Base-by-base conservation (phyloP, 2,329 filamentous ascomycete species). In the Thermothelomyces thermophilus region DNA sequence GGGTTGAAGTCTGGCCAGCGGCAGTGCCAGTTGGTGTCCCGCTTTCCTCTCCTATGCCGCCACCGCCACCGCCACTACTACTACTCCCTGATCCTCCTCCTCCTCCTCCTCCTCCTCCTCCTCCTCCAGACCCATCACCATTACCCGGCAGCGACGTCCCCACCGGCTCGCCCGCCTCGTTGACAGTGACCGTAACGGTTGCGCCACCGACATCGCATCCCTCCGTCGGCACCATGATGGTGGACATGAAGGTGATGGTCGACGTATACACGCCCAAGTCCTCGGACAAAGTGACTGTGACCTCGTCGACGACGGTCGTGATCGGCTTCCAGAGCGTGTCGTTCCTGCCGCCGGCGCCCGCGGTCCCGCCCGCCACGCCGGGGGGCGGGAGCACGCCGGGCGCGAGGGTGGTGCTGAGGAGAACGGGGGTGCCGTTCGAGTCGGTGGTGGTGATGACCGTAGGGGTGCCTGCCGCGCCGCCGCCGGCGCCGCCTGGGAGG, bases 131-230 rank as follows among this genome's bases (percentile, higher is more conserved):
- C 17, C 30, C 43, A 22, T 14, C 22, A 1, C 41, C 34, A 24
- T 10, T 9, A 20, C 20, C 22, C 36, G 46, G 41, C 14, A 39
- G 11, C 14, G 43, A 22, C 26, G 51, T 45, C 1, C 34, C 36
- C 1, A 46, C 24, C 47, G 41, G 40, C 28, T 40, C 19, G 7
- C 50, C 53, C 7, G 36, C 17, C 37, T 41, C 14, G 31, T 53
- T 41, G 3, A 55, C 50, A 10, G 55, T 55, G 3, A 55, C 55
- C 4, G 55, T 56, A 1, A 47, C 52, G 3, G 54, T 54, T 4
- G 26, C 39, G 1, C 37, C 40, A 28, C 17, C 41, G 4, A 16
- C 46, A 11, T 20, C 14, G 9, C 42, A 35, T 19, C 16, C 20
- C 5, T 13, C 44, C 17, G 50, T 35, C 39, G 42, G 36, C 22